Percentiles rank a stretch among this genome's conserved stretches.
Conservation (phyloP, 371 early-diverging fungal genomes). For the Batkoa obscura region DNA sequence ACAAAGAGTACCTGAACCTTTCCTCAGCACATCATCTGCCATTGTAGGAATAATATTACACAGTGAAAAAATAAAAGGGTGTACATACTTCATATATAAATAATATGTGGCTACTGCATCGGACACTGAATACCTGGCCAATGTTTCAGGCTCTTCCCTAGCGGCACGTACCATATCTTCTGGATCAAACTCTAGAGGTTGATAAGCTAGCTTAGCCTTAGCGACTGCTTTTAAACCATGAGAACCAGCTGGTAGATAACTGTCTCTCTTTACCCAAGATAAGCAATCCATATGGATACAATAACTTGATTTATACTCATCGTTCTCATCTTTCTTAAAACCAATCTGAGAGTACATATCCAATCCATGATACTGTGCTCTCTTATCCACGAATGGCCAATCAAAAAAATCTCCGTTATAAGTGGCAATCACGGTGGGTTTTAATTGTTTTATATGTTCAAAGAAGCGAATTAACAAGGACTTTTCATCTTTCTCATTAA, state of each 20-base stretch:
- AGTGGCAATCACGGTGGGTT: conserved; percentile 90
- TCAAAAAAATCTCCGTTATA: conserved; percentile 99
- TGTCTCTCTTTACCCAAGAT: conserved; percentile 99
- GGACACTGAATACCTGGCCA: conserved; percentile 98
- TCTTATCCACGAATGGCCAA: conserved; percentile 94
- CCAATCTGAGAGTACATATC: conserved; percentile 79
- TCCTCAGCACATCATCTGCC: conserved; percentile 91
- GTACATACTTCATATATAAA: conserved; percentile 98
- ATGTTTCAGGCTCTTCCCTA: conserved; percentile 78
- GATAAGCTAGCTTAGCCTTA: conserved; percentile 92
- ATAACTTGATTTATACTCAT: conserved; percentile 71
- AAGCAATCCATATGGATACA: conserved; percentile 98
- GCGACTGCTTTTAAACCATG: conserved; percentile 97
- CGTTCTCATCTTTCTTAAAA: conserved; percentile 56
- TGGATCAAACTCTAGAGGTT: conserved; percentile 98
- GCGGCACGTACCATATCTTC: conserved; percentile 98
- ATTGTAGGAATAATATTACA: conserved; percentile 97
- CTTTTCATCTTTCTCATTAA: conserved; percentile 84
- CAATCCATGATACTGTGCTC: conserved; percentile 63
- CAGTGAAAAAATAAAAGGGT: conserved; percentile 98
- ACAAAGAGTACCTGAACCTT: conserved; percentile 97
- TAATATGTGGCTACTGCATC: conserved; percentile 99
- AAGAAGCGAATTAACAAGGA: conserved; percentile 74
- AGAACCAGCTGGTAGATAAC: conserved; percentile 94
- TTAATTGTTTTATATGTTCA: conserved; percentile 68